Evolutionary conservation across 116 monocot species (phyloP).

Genomic region (Iris pallida): DNA sequence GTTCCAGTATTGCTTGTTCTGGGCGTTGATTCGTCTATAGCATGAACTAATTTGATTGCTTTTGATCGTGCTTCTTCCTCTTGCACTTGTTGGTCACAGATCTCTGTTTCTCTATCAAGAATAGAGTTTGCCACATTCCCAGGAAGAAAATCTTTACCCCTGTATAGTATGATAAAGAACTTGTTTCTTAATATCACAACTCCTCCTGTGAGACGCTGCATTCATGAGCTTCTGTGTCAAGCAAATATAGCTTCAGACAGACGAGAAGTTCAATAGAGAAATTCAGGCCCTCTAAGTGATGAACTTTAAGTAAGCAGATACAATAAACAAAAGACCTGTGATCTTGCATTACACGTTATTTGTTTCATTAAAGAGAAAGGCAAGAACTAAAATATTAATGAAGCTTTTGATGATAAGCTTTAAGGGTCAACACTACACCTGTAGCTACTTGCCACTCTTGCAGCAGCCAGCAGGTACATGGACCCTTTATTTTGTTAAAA

Average conservation of each 20-base stretch:
- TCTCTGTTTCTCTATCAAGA: constrained; percentile 60
- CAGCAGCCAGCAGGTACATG: too few relatives aligned
- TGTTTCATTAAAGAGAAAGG: too few relatives aligned
- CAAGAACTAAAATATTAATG: too few relatives aligned
- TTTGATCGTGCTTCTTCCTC: constrained; percentile 77
- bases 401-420: too few relatives aligned
- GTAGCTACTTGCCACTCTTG: too few relatives aligned
- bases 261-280: constrained; percentile 5
- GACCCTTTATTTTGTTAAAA: too few relatives aligned
- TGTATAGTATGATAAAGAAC: constrained; percentile 77
- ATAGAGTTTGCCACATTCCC: constrained; percentile 47
- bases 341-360: too few relatives aligned
- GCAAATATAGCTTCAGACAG: constrained; percentile 25
- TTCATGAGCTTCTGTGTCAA: constrained; percentile 42
- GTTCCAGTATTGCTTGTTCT: constrained; percentile 40
- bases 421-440: too few relatives aligned
- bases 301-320: not conserved
- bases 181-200: constrained; percentile 89
- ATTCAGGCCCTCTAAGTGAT: not conserved
- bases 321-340: too few relatives aligned
- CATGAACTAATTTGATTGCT: constrained; percentile 19
- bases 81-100: constrained; percentile 43
- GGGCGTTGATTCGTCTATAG: constrained; percentile 6
- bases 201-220: constrained; percentile 96
- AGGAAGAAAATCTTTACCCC: constrained; percentile 93